These are phyloP conservation scores for Exophiala viscosa DNA, from an alignment of 2,329 filamentous ascomycete genomes.

Conservation along the genomic window DNA sequence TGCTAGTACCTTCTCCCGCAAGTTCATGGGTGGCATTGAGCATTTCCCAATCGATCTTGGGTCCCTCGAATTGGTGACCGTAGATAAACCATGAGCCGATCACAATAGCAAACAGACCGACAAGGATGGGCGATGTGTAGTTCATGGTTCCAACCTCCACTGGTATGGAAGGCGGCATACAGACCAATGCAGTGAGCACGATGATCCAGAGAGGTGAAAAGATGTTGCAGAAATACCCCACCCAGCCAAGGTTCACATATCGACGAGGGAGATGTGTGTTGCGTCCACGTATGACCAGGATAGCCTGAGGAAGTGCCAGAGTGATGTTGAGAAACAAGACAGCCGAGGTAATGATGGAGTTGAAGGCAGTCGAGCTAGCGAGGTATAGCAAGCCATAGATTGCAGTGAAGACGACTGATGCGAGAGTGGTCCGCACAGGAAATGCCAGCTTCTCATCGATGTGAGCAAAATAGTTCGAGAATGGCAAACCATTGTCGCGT, in stretches of 20 bases:
- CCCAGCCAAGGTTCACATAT: conserved; percentile 2
- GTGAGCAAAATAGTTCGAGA: conserved; percentile 20
- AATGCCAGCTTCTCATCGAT: conserved; percentile 33
- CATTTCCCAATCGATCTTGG: not conserved
- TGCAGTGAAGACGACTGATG: conserved; percentile 33
- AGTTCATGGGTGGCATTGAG: not conserved
- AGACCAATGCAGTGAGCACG: conserved; percentile 1
- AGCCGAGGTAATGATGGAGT: conserved; percentile 34
- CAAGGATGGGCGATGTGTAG: not conserved
- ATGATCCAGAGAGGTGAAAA: conserved; percentile 4
- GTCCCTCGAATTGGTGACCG: not conserved
- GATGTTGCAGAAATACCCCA: conserved; percentile 2
- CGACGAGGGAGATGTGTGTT: conserved; percentile 11
- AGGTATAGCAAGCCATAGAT: conserved; percentile 40
- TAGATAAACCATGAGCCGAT: not conserved
- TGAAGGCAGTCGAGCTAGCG: conserved; percentile 36
- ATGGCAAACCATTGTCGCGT: conserved; percentile 3
- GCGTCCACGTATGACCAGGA: conserved; percentile 39
- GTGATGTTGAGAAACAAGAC: conserved; percentile 7
- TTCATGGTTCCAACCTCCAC: conserved; percentile 4
- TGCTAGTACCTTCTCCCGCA: too few species aligned
- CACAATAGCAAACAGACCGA: not conserved
- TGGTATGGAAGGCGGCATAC: conserved; percentile 3
- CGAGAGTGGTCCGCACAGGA: conserved; percentile 36
- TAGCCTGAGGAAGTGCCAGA: conserved; percentile 34